Evolutionary conservation across 2,329 filamentous ascomycete genomes (phyloP).

Genomic region (Macroventuria anomochaeta): DNA sequence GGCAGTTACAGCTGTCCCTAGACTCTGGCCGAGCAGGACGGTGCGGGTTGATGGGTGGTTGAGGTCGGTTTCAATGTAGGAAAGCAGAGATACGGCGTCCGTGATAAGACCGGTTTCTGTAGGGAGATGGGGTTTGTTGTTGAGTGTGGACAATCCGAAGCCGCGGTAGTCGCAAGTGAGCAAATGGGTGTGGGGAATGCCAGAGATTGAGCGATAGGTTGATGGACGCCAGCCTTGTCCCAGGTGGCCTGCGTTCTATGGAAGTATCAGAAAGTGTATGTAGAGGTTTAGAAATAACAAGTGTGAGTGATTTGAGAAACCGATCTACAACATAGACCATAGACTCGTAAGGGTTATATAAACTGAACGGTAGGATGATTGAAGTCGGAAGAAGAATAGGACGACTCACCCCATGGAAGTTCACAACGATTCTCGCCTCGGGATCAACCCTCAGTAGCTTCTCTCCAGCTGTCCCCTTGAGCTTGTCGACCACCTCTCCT

Average conservation of each 20-base stretch:
- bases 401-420: slow-evolving; percentile 67
- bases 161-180: slow-evolving; percentile 92
- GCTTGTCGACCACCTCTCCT: slow-evolving; percentile 54
- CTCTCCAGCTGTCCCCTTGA: slow-evolving; percentile 58
- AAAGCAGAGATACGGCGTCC: slow-evolving; percentile 75
- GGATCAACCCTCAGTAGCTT: slow-evolving; percentile 59
- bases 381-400: neutral
- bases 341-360: no score
- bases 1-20: slow-evolving; percentile 84
- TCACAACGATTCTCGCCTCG: slow-evolving; percentile 62
- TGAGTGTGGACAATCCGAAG: slow-evolving; percentile 81
- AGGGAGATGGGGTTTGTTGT: slow-evolving; percentile 57
- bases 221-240: slow-evolving; percentile 78
- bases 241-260: slow-evolving; percentile 82
- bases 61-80: slow-evolving; percentile 72
- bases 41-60: slow-evolving; percentile 74
- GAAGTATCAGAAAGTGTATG: slow-evolving; percentile 15
- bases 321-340: no score
- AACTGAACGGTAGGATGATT: neutral
- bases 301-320: no score
- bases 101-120: slow-evolving; percentile 81
- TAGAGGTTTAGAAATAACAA: no score
- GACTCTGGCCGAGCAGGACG: slow-evolving; percentile 81
- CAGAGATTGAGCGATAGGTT: slow-evolving; percentile 78
- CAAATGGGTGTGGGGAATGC: slow-evolving; percentile 73